Conservation (phyloP, 768 basidiomycete species). For the Podaxis sp. region DNA sequence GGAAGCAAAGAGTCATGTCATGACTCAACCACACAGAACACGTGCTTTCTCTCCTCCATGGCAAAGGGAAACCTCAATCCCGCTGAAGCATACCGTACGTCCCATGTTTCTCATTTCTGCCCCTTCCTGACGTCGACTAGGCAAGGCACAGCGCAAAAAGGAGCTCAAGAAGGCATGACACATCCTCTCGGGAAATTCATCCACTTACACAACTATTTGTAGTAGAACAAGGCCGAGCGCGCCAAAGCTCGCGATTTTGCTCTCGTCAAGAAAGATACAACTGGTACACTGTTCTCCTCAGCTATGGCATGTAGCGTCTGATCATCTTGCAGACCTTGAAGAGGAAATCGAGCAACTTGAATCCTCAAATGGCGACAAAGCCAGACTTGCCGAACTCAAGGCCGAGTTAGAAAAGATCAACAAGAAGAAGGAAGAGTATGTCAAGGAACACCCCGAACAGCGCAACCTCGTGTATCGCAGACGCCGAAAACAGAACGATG, state of each 20-base stretch:
- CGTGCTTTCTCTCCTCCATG: slow-evolving; percentile 44
- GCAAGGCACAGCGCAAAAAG: slow-evolving; percentile 91
- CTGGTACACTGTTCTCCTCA: slow-evolving; percentile 44
- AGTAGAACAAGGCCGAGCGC: slow-evolving; percentile 91
- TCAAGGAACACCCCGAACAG: slow-evolving; percentile 92
- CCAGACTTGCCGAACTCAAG: slow-evolving; percentile 71
- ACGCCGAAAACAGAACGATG: slow-evolving; percentile 43
- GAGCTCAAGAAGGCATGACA: slow-evolving; percentile 87
- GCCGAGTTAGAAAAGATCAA: slow-evolving; percentile 77
- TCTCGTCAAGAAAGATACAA: slow-evolving; percentile 93
- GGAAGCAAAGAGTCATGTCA: slow-evolving; percentile 25
- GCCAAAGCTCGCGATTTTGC: slow-evolving; percentile 82
- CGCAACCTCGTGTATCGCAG: slow-evolving; percentile 77
- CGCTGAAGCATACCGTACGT: slow-evolving; percentile 89
- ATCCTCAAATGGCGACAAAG: slow-evolving; percentile 48
- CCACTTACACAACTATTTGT: slow-evolving; percentile 23
- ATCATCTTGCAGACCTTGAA: slow-evolving; percentile 61
- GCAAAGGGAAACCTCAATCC: slow-evolving; percentile 89
- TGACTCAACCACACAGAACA: slow-evolving; percentile 42
- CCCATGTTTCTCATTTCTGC: not conserved
- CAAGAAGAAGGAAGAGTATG: slow-evolving; percentile 88
- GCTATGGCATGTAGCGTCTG: not conserved
- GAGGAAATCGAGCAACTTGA: slow-evolving; percentile 75
- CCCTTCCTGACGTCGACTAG: slow-evolving; percentile 38
- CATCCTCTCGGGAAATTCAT: not conserved